A percentile compares a stretch with the other conserved stretches of the same genome.
phyloP scores from a whole-genome alignment of 495 filamentous ascomycete genomes.

The Hyaloscypha hepaticicola region DNA sequence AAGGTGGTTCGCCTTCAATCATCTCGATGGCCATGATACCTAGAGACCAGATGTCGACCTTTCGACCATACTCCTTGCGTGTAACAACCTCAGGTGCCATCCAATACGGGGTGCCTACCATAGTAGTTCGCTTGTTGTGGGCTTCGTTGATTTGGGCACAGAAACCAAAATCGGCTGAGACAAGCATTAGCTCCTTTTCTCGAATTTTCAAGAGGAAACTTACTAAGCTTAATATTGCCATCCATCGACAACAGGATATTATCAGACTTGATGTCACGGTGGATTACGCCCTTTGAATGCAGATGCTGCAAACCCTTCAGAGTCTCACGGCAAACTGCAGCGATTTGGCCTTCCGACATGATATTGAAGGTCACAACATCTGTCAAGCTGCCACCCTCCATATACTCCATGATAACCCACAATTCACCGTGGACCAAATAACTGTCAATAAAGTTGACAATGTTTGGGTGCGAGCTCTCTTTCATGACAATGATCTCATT shows the following conservation, averaged over 20 bases:
- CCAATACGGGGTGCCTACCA: slow-evolving; percentile 99
- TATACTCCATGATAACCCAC: slow-evolving; percentile 99
- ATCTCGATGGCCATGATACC: slow-evolving; percentile 99
- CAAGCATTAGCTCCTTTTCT: neutral
- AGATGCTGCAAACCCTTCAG: slow-evolving; percentile 89
- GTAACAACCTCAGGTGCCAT: slow-evolving; percentile 99
- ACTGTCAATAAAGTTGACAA: slow-evolving; percentile 98
- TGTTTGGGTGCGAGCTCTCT: slow-evolving; percentile 96
- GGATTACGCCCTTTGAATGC: slow-evolving; percentile 96
- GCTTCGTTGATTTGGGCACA: slow-evolving; percentile 98
- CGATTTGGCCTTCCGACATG: slow-evolving; percentile 96
- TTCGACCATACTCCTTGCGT: slow-evolving; percentile 94
- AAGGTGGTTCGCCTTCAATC: slow-evolving; percentile 98
- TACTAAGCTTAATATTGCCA: slow-evolving; percentile 97
- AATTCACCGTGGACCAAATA: slow-evolving; percentile 85
- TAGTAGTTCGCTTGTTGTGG: slow-evolving; percentile 95
- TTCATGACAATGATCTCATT: slow-evolving; percentile 99
- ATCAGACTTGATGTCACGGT: slow-evolving; percentile 98
- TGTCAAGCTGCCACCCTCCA: slow-evolving; percentile 96
- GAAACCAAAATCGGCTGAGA: slow-evolving; percentile 96
- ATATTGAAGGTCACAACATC: slow-evolving; percentile 99
- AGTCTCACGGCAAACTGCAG: slow-evolving; percentile 91
- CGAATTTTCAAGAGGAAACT: slow-evolving; percentile 38
- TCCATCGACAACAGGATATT: slow-evolving; percentile 95
- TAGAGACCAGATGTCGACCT: slow-evolving; percentile 97